Percentiles rank a stretch among this genome's conserved stretches.
Evolutionary conservation across 305 asterid species (phyloP).

Genomic region (Solanum chacoense): DNA sequence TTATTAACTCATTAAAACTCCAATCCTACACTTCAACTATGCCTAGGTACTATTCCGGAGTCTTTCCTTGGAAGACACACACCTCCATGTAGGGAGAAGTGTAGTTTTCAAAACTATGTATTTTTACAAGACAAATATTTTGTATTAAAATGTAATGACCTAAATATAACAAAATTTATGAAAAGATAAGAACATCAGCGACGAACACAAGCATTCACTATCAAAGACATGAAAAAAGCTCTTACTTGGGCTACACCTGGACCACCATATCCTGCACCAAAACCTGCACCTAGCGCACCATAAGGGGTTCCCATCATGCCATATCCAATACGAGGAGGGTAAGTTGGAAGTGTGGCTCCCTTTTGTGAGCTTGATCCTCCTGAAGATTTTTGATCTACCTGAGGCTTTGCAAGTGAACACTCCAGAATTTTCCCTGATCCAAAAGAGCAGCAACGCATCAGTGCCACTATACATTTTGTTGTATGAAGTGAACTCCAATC

Average conservation of each 20-base stretch:
- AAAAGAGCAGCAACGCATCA: not conserved
- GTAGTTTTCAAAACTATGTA: not conserved
- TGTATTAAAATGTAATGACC: not conserved
- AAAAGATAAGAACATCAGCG: not conserved
- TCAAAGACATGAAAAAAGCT: not conserved
- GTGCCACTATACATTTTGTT: not conserved
- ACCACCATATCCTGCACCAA: conserved; percentile 42
- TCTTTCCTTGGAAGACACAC: not conserved
- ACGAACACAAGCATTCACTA: not conserved
- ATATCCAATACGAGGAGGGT: conserved; percentile 72
- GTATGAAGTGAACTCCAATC: not conserved
- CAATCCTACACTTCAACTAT: not conserved
- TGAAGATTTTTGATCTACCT: conserved; percentile 63
- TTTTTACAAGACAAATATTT: not conserved
- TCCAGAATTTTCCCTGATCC: conserved; percentile 77
- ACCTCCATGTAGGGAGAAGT: not conserved
- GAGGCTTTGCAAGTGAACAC: conserved; percentile 98
- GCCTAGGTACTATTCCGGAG: not conserved
- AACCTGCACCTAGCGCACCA: conserved; percentile 64
- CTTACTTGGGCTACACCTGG: conserved; percentile 72
- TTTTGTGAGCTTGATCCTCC: conserved; percentile 52
- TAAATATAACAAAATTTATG: not conserved
- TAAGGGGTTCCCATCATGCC: conserved; percentile 76
- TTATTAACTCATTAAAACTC: not conserved
- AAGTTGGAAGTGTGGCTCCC: conserved; percentile 53